phyloP scores from a whole-genome alignment of 768 basidiomycete species.

The Lactarius sp. region DNA sequence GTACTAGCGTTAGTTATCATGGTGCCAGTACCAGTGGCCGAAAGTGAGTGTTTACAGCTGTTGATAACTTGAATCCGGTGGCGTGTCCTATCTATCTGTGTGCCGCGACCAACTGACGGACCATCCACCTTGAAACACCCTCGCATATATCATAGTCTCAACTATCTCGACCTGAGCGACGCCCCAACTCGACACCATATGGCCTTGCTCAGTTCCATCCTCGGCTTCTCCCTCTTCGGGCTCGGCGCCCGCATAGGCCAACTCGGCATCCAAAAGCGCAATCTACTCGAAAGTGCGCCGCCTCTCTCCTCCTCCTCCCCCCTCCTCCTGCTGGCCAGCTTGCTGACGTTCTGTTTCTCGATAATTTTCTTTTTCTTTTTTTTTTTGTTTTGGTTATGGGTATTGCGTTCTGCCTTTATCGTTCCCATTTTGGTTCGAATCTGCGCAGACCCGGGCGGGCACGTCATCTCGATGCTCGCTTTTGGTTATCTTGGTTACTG shows the following conservation, averaged over 20 bases:
- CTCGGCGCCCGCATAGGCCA: slow-evolving; percentile 82
- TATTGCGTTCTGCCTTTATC: too few relatives aligned
- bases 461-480: slow-evolving; percentile 59
- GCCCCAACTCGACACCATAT: slow-evolving; percentile 35
- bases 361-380: not conserved
- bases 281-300: slow-evolving; percentile 72
- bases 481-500: slow-evolving; percentile 76
- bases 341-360: not conserved
- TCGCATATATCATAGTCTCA: not conserved
- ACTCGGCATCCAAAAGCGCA: slow-evolving; percentile 77
- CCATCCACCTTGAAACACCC: too few relatives aligned
- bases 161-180: not conserved
- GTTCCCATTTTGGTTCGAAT: not conserved
- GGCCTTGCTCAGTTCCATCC: slow-evolving; percentile 61
- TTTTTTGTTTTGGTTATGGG: not conserved
- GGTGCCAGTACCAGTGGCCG: too few relatives aligned
- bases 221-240: slow-evolving; percentile 79
- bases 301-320: not conserved
- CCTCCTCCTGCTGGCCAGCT: not conserved
- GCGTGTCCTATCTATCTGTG: not conserved
- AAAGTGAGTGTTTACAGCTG: not conserved
- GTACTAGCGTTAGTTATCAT: too few relatives aligned
- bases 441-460: slow-evolving; percentile 72
- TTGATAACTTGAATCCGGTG: not conserved
- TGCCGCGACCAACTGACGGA: too few relatives aligned